These are phyloP conservation scores for Termitomyces sp. DNA, from an alignment of 768 basidiomycete genomes.

Conservation along the genomic window DNA sequence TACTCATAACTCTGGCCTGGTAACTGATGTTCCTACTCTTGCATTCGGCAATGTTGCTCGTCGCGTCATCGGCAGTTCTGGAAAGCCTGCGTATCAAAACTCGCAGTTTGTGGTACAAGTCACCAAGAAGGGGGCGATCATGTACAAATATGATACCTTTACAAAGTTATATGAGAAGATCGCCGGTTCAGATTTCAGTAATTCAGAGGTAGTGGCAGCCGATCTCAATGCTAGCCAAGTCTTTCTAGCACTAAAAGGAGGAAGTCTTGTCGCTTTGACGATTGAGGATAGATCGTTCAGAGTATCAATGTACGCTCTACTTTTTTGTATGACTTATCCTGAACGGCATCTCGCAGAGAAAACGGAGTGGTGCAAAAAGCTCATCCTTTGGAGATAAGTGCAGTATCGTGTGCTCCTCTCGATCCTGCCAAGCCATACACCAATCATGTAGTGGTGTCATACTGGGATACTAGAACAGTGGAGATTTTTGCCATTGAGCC, in stretches of 20 bases:
- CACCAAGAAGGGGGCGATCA: constrained; percentile 46
- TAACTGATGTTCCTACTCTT: constrained; percentile 49
- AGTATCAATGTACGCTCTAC: constrained; percentile 22
- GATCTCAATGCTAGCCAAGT: constrained; percentile 66
- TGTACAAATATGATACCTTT: constrained; percentile 50
- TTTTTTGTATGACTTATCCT: background rate
- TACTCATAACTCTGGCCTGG: constrained; percentile 32
- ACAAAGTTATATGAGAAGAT: constrained; percentile 36
- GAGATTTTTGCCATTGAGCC: constrained; percentile 40
- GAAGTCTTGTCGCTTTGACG: constrained; percentile 45
- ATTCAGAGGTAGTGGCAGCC: constrained; percentile 57
- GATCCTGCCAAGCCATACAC: constrained; percentile 43
- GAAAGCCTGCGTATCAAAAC: constrained; percentile 28
- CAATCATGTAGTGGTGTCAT: constrained; percentile 52
- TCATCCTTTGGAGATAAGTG: constrained; percentile 51
- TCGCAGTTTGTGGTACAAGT: constrained; percentile 70
- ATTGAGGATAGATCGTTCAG: constrained; percentile 34
- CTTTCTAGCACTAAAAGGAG: constrained; percentile 51
- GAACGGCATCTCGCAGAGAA: background rate
- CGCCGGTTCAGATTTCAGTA: constrained; percentile 29
- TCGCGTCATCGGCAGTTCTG: constrained; percentile 23
- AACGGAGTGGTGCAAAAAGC: constrained; percentile 10
- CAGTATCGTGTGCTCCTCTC: constrained; percentile 58
- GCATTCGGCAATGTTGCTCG: constrained; percentile 52
- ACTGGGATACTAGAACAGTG: constrained; percentile 68